Conservation (phyloP, 805 yeast species). For the Wickerhamomyces kurtzmanii region DNA sequence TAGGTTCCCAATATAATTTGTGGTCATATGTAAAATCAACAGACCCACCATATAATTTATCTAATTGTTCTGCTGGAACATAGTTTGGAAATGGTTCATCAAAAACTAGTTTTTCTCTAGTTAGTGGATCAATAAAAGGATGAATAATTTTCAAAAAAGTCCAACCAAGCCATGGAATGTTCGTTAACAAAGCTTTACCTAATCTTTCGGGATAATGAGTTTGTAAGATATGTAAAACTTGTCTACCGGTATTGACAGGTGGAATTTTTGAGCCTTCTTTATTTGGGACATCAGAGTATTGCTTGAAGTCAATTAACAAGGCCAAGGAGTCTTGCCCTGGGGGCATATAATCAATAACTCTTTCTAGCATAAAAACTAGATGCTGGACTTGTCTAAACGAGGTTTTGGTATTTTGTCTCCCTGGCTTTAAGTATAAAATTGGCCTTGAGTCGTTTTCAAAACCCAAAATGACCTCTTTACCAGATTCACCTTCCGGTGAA, state of each 20-base stretch:
- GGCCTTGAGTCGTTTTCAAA: conserved; percentile 88
- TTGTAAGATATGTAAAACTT: conserved; percentile 86
- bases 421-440: conserved; percentile 85
- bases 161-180: conserved; percentile 92
- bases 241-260: conserved; percentile 81
- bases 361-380: conserved; percentile 84
- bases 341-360: conserved; percentile 92
- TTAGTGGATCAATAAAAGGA: conserved; percentile 94
- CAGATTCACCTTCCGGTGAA: conserved; percentile 72
- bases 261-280: conserved; percentile 61
- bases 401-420: conserved; percentile 90
- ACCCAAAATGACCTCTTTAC: conserved; percentile 88
- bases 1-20: conserved; percentile 64
- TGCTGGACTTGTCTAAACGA: conserved; percentile 93
- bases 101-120: conserved; percentile 87
- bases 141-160: conserved; percentile 83
- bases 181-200: conserved; percentile 85
- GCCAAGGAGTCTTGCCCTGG: conserved; percentile 94
- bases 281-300: conserved; percentile 47
- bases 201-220: conserved; percentile 96
- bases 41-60: conserved; percentile 74
- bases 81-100: conserved; percentile 82
- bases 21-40: conserved; percentile 82
- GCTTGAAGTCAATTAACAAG: conserved; percentile 83
- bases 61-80: conserved; percentile 76